Percentiles rank a stretch among this genome's conserved stretches.
These are phyloP conservation scores for Nidularia sp. DNA, from an alignment of 768 basidiomycete genomes.

Conservation along the genomic window DNA sequence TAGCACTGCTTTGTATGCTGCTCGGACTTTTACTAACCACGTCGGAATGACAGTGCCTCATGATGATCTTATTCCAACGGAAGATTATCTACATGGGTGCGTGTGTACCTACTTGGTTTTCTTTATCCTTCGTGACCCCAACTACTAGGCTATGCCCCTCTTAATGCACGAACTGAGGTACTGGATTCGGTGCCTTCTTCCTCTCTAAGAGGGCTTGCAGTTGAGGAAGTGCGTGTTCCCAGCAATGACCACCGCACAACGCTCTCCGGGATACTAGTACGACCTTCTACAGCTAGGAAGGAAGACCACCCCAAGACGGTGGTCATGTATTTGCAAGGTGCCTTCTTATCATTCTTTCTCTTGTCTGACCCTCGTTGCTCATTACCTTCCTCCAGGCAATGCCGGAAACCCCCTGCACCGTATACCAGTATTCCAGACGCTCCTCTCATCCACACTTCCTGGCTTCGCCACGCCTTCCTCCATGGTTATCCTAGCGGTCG, in stretches of 20 bases:
- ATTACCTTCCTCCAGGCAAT: slow-evolving; percentile 37
- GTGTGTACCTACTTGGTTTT: not conserved
- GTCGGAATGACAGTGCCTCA: slow-evolving; percentile 27
- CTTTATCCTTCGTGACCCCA: not conserved
- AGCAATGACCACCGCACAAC: not conserved
- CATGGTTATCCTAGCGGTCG: slow-evolving; percentile 24
- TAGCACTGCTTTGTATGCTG: not conserved
- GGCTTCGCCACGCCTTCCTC: not conserved
- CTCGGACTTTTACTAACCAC: slow-evolving; percentile 1
- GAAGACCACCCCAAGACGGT: slow-evolving; percentile 5
- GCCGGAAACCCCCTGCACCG: slow-evolving; percentile 45
- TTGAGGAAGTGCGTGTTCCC: slow-evolving; percentile 12
- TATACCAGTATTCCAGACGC: slow-evolving; percentile 33
- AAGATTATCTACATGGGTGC: slow-evolving; percentile 47
- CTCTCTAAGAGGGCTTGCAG: slow-evolving; percentile 6
- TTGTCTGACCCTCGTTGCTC: not conserved
- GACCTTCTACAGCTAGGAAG: not conserved
- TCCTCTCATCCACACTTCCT: slow-evolving; percentile 13
- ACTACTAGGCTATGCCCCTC: slow-evolving; percentile 28
- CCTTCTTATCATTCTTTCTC: not conserved
- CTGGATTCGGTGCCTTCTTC: slow-evolving; percentile 15
- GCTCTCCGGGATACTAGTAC: slow-evolving; percentile 12
- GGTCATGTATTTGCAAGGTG: slow-evolving; percentile 20
- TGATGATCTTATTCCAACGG: slow-evolving; percentile 45
- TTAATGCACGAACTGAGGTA: slow-evolving; percentile 30